These are phyloP conservation scores for Hyaloscypha variabilis DNA, from an alignment of 495 filamentous ascomycete species.

Conservation along the genomic window DNA sequence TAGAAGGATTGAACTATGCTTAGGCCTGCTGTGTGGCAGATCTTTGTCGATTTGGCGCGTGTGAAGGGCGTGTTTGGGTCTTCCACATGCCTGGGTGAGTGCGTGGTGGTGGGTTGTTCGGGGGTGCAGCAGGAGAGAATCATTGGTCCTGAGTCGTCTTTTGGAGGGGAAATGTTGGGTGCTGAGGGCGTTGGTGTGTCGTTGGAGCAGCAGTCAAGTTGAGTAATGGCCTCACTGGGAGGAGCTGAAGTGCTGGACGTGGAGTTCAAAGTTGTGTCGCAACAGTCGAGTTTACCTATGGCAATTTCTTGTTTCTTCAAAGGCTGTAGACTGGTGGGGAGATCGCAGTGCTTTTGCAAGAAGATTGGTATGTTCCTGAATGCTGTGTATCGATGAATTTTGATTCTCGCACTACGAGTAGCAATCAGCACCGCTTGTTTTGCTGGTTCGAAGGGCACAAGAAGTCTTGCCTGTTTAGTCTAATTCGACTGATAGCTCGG, in stretches of 20 bases:
- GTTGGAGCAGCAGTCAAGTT: too few species aligned
- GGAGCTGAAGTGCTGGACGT: constrained; percentile 32
- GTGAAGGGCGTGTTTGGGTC: too few species aligned
- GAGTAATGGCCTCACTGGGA: too few species aligned
- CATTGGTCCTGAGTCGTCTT: constrained; percentile 13
- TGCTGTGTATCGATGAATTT: constrained; percentile 60
- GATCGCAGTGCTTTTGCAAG: constrained; percentile 59
- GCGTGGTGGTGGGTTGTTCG: constrained; percentile 21
- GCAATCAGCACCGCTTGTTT: not conserved
- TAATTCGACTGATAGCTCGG: constrained; percentile 58
- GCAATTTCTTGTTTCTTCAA: constrained; percentile 27
- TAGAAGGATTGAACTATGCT: constrained; percentile 55
- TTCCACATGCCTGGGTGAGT: too few species aligned
- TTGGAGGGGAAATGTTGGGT: too few species aligned
- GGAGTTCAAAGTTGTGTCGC: constrained; percentile 32
- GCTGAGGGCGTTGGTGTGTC: too few species aligned
- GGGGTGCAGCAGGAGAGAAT: constrained; percentile 34
- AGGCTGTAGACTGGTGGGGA: constrained; percentile 39
- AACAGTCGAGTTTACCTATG: constrained; percentile 10
- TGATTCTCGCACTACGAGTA: constrained; percentile 56
- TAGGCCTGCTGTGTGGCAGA: constrained; percentile 54
- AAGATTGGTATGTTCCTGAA: constrained; percentile 65
- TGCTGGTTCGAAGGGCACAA: constrained; percentile 41
- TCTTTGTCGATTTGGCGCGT: constrained; percentile 49
- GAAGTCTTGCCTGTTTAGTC: constrained; percentile 40